Conservation (phyloP, 257 asterid species). For the Ligustrum vulgare region DNA sequence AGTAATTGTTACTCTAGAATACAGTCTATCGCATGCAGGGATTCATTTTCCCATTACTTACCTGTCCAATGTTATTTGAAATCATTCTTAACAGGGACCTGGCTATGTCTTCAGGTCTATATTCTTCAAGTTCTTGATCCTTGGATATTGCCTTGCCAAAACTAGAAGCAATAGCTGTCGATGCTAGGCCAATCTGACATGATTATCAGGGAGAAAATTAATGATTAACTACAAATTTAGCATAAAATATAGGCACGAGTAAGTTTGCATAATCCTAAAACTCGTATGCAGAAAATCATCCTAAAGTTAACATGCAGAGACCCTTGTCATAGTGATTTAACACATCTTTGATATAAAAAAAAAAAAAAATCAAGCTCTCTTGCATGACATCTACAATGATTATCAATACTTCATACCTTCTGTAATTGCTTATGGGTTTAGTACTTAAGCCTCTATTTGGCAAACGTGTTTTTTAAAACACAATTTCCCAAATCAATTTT, state of each 20-base stretch:
- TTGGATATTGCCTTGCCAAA: constrained; percentile 83
- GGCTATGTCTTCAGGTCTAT: constrained; percentile 76
- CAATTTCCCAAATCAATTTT: too few species aligned
- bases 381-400: too few species aligned
- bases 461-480: too few species aligned
- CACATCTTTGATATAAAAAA: neutral
- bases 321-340: neutral
- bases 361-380: neutral
- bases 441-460: too few species aligned
- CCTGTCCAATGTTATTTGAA: constrained; percentile 93
- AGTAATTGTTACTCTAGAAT: neutral
- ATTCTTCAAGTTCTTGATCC: constrained; percentile 69
- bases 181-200: constrained; percentile 81
- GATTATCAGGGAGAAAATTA: neutral
- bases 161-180: constrained; percentile 89
- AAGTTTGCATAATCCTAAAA: constrained; percentile 12
- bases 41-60: constrained; percentile 25
- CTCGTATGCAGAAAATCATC: neutral
- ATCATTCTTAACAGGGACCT: constrained; percentile 91
- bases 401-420: neutral
- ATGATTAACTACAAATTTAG: constrained; percentile 4
- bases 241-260: neutral
- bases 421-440: neutral
- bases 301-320: neutral
- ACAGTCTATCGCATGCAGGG: neutral